Base-by-base conservation (phyloP, 768 basidiomycete genomes). In the Atractiella rhizophila region DNA sequence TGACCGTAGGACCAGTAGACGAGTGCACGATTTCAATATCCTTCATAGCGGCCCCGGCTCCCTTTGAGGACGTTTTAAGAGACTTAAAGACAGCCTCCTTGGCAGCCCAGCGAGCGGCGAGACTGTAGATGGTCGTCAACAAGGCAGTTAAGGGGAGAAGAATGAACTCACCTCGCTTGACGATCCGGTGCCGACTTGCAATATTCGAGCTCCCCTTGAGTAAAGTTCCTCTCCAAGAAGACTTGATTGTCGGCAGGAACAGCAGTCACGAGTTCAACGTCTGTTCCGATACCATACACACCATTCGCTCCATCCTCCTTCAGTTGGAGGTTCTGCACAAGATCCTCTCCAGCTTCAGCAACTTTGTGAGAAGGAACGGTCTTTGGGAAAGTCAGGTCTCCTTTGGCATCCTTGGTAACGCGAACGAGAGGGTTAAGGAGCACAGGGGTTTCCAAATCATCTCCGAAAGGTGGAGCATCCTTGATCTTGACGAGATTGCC, bases 221-320 rank as follows among this genome's bases (percentile, higher is more conserved):
- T 96, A 62, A 91, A 98, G 66, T 98, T 98, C 47, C 83, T 76
- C 41, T 68, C 54, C 40, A 91, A 63, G 62, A 96, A 98, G 15
- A 71, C 77, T 16, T 73, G 68, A 56, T 86, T 91, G 56, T 69
- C 70, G 3, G 79, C 79, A 4, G 88, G 88, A 3, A 96, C 78
- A 11, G 81, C 68, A 4, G 83, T 74, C 53, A 98, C 94, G 37
- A 94, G 66, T 58, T 53, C 51, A 27, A 49, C 47, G 30, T 51
- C 50, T 33, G 48, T 39, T 37, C 54, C 54, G 36, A 53, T 46
- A 23, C 47, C 48, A 35, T 35, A 40, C n/a, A 49, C 47, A 10
- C 43, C 49, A 5, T 25, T 42, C 8, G 45, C 35, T 35, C 47
- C 42, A 19, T 28, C 20, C 11, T 44, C 47, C 21, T 48, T 35